These are phyloP conservation scores for Prunus salicina DNA, from an alignment of 306 rosid genomes.

Conservation along the genomic window DNA sequence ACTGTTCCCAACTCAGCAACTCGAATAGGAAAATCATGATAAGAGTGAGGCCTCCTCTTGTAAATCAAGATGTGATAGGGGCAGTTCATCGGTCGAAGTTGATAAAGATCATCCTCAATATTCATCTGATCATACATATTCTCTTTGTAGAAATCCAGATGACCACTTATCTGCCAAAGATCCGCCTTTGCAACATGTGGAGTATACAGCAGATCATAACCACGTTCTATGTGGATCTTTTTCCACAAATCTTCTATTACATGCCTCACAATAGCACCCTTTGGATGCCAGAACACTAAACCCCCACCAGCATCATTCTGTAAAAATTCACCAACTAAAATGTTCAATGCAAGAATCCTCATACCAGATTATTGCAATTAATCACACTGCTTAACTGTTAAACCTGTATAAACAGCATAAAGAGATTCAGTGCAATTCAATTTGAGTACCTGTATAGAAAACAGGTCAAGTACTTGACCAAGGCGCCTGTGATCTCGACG, in stretches of 20 bases:
- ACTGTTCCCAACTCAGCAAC: conserved; percentile 97
- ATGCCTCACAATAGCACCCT: conserved; percentile 90
- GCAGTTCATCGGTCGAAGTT: conserved; percentile 98
- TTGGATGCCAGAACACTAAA: conserved; percentile 98
- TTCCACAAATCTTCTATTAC: conserved; percentile 92
- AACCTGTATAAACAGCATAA: conserved; percentile 17
- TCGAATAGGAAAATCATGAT: conserved; percentile 82
- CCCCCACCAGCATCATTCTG: conserved; percentile 99
- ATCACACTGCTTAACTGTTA: not conserved
- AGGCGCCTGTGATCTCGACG: conserved; percentile 95
- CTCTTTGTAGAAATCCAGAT: conserved; percentile 85
- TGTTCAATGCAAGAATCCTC: conserved; percentile 19
- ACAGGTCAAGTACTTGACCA: conserved; percentile 95
- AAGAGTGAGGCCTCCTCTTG: conserved; percentile 88
- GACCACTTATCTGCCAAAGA: conserved; percentile 99
- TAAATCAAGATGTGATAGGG: conserved; percentile 90
- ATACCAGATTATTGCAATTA: conserved; percentile 3
- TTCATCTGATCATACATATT: conserved; percentile 95
- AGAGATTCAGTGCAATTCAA: conserved; percentile 8
- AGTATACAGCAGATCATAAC: conserved; percentile 85
- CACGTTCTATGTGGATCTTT: conserved; percentile 66
- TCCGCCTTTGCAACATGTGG: conserved; percentile 98
- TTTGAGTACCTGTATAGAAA: conserved; percentile 77
- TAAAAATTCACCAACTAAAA: conserved; percentile 25
- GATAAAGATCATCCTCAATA: conserved; percentile 87